Base-by-base conservation (phyloP, 129 eudicot species). In the Escallonia herrerae region DNA sequence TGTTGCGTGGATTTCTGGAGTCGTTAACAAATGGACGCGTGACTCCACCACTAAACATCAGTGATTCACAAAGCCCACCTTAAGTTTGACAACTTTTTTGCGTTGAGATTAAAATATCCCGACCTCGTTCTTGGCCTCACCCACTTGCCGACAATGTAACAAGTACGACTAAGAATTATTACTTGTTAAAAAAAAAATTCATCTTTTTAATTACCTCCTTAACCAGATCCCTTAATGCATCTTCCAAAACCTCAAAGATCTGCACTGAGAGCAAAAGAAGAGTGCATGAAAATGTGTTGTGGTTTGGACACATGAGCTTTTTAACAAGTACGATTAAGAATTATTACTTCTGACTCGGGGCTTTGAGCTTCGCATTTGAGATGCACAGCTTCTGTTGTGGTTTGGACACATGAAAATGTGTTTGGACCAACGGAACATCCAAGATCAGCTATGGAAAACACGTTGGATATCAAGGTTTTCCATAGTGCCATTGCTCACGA, bases 381-480 rank as follows among this genome's bases (percentile, higher is more conserved):
- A 12, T 63, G 55, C 44, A 64, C 46, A 10, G 56, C 43, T 48
- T 64, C 44, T 64, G 37, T 13, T 38, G 40, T 70, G 15, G 66
- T 41, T 8, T 60, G 9, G 48, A 49, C n/a, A 14, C 41, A 60
- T 64, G 44, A n/a, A n/a, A 70, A 60, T 5, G 74, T 70, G 53
- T 70, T 70, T 14, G 74, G 67, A 5, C 74, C 74, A 22, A 70
- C 74, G 5, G 59, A 70, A 49, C 74, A 70, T 46, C 74, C 74
- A 11, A 70, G 67, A 22, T 70, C 74, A 38, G 67, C 67, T 7
- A 70, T 70, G 52, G 60, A 9, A 70, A 48, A n/a, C 47, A 60
- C 60, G 60, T 43, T 8, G 38, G 5, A 70, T 8, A 2, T 59
- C 22, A 38, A 70, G 60, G 5, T 59, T 0, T 2, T 60, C 60